Evolutionary conservation across 768 basidiomycete species (phyloP), one percentile per base, ranked within the genome.

Genomic region (Hortiboletus flavorubellus): DNA sequence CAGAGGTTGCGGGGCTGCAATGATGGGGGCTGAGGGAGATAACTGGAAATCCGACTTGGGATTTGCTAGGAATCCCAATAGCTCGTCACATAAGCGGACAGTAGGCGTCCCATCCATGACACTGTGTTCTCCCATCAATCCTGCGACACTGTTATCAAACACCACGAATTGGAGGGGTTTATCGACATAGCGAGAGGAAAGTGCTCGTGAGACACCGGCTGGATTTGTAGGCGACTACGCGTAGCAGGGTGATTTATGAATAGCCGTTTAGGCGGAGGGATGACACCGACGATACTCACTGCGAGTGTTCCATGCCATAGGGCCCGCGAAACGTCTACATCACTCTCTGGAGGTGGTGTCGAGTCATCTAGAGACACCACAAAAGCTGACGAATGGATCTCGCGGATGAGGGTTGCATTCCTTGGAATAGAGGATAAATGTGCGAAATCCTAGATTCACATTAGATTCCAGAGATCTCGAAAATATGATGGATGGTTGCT

Each of bases 41-140:
- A 74, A 37, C 26, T 85, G 85, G 43, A 84, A 79, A 63, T 91
- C 86, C 58, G 91, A 92, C n/a, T 72, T 59, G 18, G 80, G 80
- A 58, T 78, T 70, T 21, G 82, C 76, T 29, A 92, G 71, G 65
- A 77, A 77, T 54, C 78, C 78, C 59, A 92, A 77, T 37, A 91
- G 74, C 18, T 84, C 79, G 64, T 92, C 86, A 61, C 83, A 87
- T 61, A 91, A 68, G 23, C 90, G 80, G 26, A 81, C 83, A 15
- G 83, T 88, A 5, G 91, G 91, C 15, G 91, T 93, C 35, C 91
- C 91, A 63, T 93, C 91, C 91, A 93, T 93, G 55, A 90, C 77
- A 16, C 89, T 91, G 68, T 93, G 95, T 70, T 98, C 95, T 44
- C 95, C 95, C 82, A 96, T 89, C 63, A 97, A 72, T 5, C 93